Conservation (phyloP, 1,139 yeast species). For the Geotrichum macrosporum region DNA sequence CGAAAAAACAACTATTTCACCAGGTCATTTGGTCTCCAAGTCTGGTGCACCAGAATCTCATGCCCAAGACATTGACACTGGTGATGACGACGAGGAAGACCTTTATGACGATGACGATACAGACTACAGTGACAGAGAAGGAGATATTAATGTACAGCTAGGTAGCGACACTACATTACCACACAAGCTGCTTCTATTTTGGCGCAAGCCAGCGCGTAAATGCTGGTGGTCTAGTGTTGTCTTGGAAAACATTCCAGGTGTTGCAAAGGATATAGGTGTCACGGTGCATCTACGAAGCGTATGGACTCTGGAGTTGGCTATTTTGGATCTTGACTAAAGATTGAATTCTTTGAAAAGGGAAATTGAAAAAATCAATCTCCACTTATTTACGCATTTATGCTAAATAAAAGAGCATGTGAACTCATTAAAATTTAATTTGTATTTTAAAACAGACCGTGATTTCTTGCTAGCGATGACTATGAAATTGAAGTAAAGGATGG, state of each 20-base stretch:
- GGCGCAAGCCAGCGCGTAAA: slow-evolving; percentile 98
- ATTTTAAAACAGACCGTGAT: too few relatives aligned
- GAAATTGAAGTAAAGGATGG: too few relatives aligned
- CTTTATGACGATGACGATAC: slow-evolving; percentile 1
- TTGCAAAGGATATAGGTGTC: slow-evolving; percentile 42
- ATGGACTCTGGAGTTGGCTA: slow-evolving; percentile 70
- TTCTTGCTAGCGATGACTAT: too few relatives aligned
- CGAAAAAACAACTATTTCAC: too few relatives aligned
- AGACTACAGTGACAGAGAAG: slow-evolving; percentile 11
- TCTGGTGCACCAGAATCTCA: too few relatives aligned
- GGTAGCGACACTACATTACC: slow-evolving; percentile 42
- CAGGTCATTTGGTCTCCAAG: too few relatives aligned
- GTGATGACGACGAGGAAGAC: neutral
- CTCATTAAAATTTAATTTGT: too few relatives aligned
- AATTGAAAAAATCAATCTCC: too few relatives aligned
- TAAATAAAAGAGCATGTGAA: too few relatives aligned
- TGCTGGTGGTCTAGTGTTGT: slow-evolving; percentile 91
- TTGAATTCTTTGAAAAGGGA: too few relatives aligned
- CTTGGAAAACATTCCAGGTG: slow-evolving; percentile 34
- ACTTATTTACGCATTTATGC: too few relatives aligned
- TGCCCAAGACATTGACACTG: too few relatives aligned
- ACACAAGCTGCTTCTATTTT: slow-evolving; percentile 78
- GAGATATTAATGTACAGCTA: slow-evolving; percentile 4
- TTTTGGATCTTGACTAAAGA: slow-evolving; percentile 27
- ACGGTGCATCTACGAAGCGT: slow-evolving; percentile 72